A percentile compares a stretch with the other conserved stretches of the same genome.
phyloP scores from a whole-genome alignment of 1,284 basidiomycete genomes.

The Heliocybe sulcata region DNA sequence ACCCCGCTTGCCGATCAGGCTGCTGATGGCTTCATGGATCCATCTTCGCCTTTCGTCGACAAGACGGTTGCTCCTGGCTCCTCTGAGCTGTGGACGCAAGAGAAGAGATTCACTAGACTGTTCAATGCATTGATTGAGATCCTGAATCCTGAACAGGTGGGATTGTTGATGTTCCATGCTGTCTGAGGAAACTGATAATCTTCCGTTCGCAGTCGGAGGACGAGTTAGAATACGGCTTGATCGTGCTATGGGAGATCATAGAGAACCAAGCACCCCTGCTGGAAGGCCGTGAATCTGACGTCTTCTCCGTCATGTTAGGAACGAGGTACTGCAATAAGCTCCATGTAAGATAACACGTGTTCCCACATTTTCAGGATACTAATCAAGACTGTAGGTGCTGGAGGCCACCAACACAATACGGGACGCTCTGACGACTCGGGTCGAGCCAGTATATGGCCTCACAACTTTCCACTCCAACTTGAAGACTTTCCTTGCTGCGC shows the following conservation, averaged over 20 bases:
- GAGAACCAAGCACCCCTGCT: constrained; percentile 58
- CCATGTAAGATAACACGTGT: constrained; percentile 38
- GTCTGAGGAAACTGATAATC: not conserved
- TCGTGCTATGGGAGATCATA: constrained; percentile 71
- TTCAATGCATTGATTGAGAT: constrained; percentile 56
- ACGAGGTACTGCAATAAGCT: constrained; percentile 63
- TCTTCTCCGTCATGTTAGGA: constrained; percentile 55
- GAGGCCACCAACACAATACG: constrained; percentile 76
- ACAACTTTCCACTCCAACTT: constrained; percentile 72
- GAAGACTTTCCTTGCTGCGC: constrained; percentile 50
- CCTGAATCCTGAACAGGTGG: constrained; percentile 52
- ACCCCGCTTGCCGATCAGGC: constrained; percentile 44
- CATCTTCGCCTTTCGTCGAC: constrained; percentile 18
- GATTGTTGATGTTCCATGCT: constrained; percentile 9
- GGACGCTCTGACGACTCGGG: constrained; percentile 57
- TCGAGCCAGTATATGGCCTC: constrained; percentile 78
- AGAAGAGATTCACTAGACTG: constrained; percentile 57
- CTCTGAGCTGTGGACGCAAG: constrained; percentile 57
- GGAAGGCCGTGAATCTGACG: constrained; percentile 66
- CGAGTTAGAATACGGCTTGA: constrained; percentile 64
- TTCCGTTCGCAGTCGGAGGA: constrained; percentile 40
- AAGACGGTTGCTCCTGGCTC: constrained; percentile 32
- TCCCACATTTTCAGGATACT: constrained; percentile 4
- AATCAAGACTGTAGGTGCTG: constrained; percentile 43
- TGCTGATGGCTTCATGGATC: constrained; percentile 40